Conservation (phyloP, 2,329 filamentous ascomycete genomes). For the Neopestalotiopsis rosae region DNA sequence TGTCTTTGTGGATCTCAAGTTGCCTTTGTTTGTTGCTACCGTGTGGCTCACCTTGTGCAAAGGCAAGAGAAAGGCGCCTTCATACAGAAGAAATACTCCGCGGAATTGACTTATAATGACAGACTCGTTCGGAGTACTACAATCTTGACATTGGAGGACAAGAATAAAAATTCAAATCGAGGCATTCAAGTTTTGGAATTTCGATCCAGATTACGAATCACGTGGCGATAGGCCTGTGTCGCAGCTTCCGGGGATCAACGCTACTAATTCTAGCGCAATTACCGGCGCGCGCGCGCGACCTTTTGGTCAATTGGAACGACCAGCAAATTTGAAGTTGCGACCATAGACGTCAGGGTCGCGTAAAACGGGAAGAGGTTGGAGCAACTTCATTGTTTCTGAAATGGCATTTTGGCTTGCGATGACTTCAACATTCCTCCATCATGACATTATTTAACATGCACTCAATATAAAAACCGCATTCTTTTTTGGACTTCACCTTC, state of each 20-base stretch:
- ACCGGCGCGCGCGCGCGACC: not conserved
- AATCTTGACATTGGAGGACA: not conserved
- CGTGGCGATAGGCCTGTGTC: slow-evolving; percentile 11
- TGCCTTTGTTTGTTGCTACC: too few species aligned
- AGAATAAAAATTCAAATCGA: not conserved
- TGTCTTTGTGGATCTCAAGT: too few species aligned
- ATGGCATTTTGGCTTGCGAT: not conserved
- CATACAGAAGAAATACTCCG: too few species aligned
- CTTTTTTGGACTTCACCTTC: not conserved
- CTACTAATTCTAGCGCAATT: slow-evolving; percentile 9
- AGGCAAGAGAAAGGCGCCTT: too few species aligned
- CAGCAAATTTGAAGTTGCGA: slow-evolving; percentile 6
- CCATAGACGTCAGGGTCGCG: not conserved
- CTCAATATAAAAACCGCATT: not conserved
- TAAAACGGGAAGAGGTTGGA: not conserved
- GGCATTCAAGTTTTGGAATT: not conserved
- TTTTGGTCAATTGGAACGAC: slow-evolving; percentile 1
- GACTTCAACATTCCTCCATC: not conserved
- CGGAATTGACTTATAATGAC: too few species aligned
- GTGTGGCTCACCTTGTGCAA: too few species aligned
- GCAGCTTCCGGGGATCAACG: not conserved
- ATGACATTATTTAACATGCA: not conserved
- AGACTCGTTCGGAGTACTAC: not conserved
- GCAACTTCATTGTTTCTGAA: not conserved
- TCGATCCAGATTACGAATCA: slow-evolving; percentile 8